These are phyloP conservation scores for Croton laevigatus DNA, from an alignment of 441 rosid species.

Conservation along the genomic window DNA sequence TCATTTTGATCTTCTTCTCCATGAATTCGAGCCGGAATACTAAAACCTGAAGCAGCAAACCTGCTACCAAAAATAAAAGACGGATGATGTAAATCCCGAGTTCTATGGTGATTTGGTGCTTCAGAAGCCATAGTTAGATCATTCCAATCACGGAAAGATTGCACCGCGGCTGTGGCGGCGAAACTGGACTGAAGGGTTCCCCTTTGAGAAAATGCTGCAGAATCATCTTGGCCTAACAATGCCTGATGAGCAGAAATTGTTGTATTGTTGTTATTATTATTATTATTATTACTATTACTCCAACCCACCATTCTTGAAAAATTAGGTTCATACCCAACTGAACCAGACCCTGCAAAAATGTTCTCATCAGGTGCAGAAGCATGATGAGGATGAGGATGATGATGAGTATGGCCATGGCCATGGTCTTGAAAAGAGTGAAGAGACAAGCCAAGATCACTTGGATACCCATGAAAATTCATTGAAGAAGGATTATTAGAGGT, in stretches of 20 bases:
- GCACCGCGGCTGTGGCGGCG: conserved; percentile 28
- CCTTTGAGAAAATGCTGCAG: conserved; percentile 71
- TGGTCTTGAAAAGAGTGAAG: conserved; percentile 23
- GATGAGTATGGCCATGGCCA: conserved; percentile 10
- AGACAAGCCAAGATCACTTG: conserved; percentile 23
- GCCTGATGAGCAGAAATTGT: conserved; percentile 32
- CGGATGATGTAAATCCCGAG: conserved; percentile 40
- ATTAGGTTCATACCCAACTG: conserved; percentile 45
- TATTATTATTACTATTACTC: conserved; percentile 42
- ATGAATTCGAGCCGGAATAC: conserved; percentile 82
- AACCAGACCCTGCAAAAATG: conserved; percentile 27
- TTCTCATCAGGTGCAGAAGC: conserved; percentile 33
- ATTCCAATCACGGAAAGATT: conserved; percentile 80
- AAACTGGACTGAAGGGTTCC: conserved; percentile 99
- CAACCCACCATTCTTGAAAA: conserved; percentile 50
- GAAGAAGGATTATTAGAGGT: conserved; percentile 48
- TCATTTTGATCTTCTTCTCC: conserved; percentile 67
- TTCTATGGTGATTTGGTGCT: conserved; percentile 32
- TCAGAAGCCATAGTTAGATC: conserved; percentile 44
- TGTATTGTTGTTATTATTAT: conserved; percentile 42
- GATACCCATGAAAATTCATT: conserved; percentile 55
- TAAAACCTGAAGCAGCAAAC: conserved; percentile 45
- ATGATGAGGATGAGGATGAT: conserved; percentile 15
- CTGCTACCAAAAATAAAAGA: conserved; percentile 55
- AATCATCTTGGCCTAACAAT: conserved; percentile 54